Base-by-base conservation (phyloP, 768 basidiomycete genomes). In the Suillus clintonianus region DNA sequence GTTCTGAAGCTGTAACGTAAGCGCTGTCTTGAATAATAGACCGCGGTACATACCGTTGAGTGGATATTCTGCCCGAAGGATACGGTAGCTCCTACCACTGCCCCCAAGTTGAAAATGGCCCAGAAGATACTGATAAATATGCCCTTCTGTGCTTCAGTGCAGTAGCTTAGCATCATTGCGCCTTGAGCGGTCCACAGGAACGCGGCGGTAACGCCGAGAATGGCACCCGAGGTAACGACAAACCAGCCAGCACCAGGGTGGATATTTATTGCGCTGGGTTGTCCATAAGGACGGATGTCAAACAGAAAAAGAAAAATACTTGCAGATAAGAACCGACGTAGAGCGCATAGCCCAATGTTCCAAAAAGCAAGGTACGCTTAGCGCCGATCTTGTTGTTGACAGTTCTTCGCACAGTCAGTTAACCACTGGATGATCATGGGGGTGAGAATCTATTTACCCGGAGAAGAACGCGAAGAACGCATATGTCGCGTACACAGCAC, bases 151-250 rank as follows among this genome's bases (percentile, higher is more conserved):
- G 74, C 73, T 73, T 93, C 91, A 7, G 89, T 90, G 0, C 91
- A 89, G 74, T 93, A 93, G 4, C 89, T 85, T 71, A 94, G 74
- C 86, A 92, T 92, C 53, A 93, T 76, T 17, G 87, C 85, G 13
- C 90, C 91, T 69, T 92, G 91, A 1, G 90, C 89, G 0, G 90
- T 87, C 91, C 91, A 92, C 7, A 92, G 78, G 48, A 93, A 75
- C 7, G 81, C 83, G 4, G 83, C 91, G 64, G 86, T 89, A 55
- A 92, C 69, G 8, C 92, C 91, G 11, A 92, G 86, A 62, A 90
- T 74, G 48, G 87, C 87, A 9, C 91, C 91, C 7, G 89, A 83
- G 15, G 82, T 84, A 65, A 92, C 85, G 56, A 89, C 85, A 72
- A 92, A 92, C 30, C 73, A 79, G 27, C 82, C 80, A 6, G 86